Base-by-base conservation (phyloP, 2,329 filamentous ascomycete genomes). In the Stemphylium vesicarium region DNA sequence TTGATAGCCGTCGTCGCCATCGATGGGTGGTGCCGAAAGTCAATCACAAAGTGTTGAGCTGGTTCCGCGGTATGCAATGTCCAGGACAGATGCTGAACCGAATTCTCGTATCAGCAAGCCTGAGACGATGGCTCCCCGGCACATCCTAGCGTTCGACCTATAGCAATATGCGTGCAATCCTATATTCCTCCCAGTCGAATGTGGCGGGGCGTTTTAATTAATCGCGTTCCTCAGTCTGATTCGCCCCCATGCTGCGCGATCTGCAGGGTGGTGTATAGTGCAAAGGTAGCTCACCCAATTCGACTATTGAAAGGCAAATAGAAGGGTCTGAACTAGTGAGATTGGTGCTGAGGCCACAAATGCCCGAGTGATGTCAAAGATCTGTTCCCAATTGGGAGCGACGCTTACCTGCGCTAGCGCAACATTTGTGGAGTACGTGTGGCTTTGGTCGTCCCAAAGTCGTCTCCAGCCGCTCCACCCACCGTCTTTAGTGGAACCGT, bases 401-500 rank as follows among this genome's bases (percentile, higher is more conserved):
- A 51, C 53, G 57, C 61, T 59, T 59, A 53, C 41, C 29, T 41
- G 15, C 49, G 18, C 54, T 62, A 60, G 57, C 35, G 59, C 45
- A 51, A 16, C 33, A 45, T 53, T 43, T 64, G 50, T 62, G 61
- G 54, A 48, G 57, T 62, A 58, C 49, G 26, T 55, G 57, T 59
- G 50, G 61, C 59, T 56, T 49, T 55, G 39, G 50, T 43, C 42
- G 13, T 44, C 36, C 37, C 2, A 18, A 33, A 44, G 33, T 48
- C 11, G 32, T 37, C 53, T 48, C 56, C 61, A 62, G 54, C 56
- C 56, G 56, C 61, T 41, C 35, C 40, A 52, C 37, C 35, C 36
- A 46, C 22, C 39, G 40, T 56, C 54, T 41, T 29, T 37, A 35
- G 44, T 45, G 36, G 46, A 50, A 43, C 61, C 41, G 47, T 46